A percentile compares a stretch with the other conserved stretches of the same genome.
These are phyloP conservation scores for Fomitopsis betulina DNA, from an alignment of 1,284 basidiomycete genomes.

Conservation along the genomic window DNA sequence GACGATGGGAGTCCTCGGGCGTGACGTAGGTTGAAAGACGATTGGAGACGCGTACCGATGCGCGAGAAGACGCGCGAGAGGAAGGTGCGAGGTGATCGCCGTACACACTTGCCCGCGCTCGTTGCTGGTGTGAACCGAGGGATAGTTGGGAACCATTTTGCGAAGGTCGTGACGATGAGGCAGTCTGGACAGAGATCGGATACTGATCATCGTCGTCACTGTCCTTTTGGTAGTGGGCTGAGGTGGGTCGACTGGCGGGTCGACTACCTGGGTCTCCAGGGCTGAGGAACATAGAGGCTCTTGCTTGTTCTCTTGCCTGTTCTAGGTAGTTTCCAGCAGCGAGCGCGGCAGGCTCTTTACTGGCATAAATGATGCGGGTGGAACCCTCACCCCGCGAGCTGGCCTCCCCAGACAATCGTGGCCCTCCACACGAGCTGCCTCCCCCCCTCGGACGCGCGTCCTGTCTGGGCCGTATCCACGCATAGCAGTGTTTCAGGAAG, in stretches of 20 bases:
- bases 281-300: not conserved
- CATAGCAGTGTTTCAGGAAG: not conserved
- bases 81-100: constrained; percentile 9
- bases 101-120: not conserved
- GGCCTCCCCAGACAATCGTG: not conserved
- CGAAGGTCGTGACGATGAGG: constrained; percentile 9
- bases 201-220: constrained; percentile 3
- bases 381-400: not conserved
- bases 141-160: not conserved
- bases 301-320: not conserved
- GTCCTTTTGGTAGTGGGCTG: not conserved
- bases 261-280: not conserved
- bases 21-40: constrained; percentile 12
- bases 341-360: constrained; percentile 3
- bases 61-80: constrained; percentile 12
- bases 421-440: not conserved
- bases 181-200: constrained; percentile 12
- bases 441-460: not conserved
- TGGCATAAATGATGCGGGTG: not conserved
- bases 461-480: no score
- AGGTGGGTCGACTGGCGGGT: constrained; percentile 1
- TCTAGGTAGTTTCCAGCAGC: not conserved
- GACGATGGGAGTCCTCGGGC: constrained; percentile 7
- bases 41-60: constrained; percentile 10
- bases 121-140: not conserved